Base-by-base conservation (phyloP, 139 green algal species). In the Chlorella sp. region DNA sequence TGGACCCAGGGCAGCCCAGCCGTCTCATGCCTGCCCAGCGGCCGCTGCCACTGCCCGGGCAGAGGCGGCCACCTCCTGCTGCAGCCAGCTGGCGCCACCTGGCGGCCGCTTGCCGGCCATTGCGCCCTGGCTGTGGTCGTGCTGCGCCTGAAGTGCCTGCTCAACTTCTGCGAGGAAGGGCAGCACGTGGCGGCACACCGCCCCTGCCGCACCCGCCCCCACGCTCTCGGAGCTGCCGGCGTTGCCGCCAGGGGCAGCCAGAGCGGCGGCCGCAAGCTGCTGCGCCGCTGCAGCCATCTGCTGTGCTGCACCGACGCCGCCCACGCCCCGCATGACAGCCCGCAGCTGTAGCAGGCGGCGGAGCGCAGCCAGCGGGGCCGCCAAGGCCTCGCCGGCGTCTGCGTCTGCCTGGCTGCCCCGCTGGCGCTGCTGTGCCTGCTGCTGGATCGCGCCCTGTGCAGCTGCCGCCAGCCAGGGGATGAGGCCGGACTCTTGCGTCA, bases 391-490 rank as follows among this genome's bases (percentile, higher is more conserved):
- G 15, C 19, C 68, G 0, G 42, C 30, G 1, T 42, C 60, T 4
- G 36, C 75, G 3, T 14, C 48, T 0, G 32, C 0, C 28, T 37
- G 37, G 60, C 60, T 24, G 60, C 48, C 64, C 0, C 28, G 42
- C 15, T 34, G 12, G 12, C 42, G 24, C 30, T 37, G 42, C 60
- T 40, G 34, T n/a, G 21, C 2, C n/a, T 42, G 89, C 82, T 48
- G 76, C 32, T 42, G 68, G 11, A 86, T 4, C 18, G 69, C 75
- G 0, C 32, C 37, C 48, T 82, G 34, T 34, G 89, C 89, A 2
- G 68, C 36, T 32, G 26, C 12, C 24, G 73, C 76, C 34, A 93
- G 88, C 91, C 91, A 93, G 75, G n/a, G n/a, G 30, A 91, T 64
- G 12, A 91, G 39, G 5, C 92, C 91, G 0, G 81, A 81, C 30